phyloP scores from a whole-genome alignment of 495 filamentous ascomycete species.

The Acidiella bohemica region DNA sequence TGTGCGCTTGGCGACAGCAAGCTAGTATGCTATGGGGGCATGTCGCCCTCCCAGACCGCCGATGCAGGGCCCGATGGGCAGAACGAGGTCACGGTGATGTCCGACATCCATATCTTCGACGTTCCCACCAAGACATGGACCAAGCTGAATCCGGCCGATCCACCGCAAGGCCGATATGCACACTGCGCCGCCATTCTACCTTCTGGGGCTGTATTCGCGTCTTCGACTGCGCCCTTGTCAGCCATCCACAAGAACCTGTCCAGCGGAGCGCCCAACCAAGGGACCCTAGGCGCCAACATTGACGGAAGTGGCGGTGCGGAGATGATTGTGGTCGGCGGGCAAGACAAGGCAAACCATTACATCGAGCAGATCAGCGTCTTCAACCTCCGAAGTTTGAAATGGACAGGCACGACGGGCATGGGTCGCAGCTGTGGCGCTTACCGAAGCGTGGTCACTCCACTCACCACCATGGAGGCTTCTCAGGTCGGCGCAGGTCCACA shows the following conservation, averaged over 20 bases:
- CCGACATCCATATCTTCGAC: constrained; percentile 93
- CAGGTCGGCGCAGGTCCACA: constrained; percentile 49
- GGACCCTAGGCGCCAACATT: constrained; percentile 68
- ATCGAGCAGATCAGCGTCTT: constrained; percentile 98
- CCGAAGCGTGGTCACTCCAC: constrained; percentile 79
- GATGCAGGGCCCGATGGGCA: constrained; percentile 46
- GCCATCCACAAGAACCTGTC: constrained; percentile 82
- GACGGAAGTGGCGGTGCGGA: constrained; percentile 88
- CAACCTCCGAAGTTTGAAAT: constrained; percentile 90
- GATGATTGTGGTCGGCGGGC: constrained; percentile 93
- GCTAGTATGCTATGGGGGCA: constrained; percentile 93
- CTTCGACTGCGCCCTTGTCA: constrained; percentile 64
- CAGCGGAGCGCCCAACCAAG: constrained; percentile 64
- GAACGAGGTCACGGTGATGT: constrained; percentile 90
- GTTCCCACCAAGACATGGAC: constrained; percentile 77
- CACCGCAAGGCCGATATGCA: constrained; percentile 88
- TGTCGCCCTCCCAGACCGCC: constrained; percentile 61
- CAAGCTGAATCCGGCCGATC: constrained; percentile 53
- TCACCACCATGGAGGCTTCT: constrained; percentile 53
- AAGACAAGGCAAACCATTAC: constrained; percentile 95
- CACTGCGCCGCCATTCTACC: constrained; percentile 91
- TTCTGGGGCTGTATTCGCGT: constrained; percentile 73
- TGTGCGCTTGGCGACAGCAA: constrained; percentile 89
- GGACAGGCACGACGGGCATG: constrained; percentile 73
- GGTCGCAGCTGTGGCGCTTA: constrained; percentile 92